Conservation (phyloP, 352 stramenopile species). For the Globisporangium cylindrosporum region DNA sequence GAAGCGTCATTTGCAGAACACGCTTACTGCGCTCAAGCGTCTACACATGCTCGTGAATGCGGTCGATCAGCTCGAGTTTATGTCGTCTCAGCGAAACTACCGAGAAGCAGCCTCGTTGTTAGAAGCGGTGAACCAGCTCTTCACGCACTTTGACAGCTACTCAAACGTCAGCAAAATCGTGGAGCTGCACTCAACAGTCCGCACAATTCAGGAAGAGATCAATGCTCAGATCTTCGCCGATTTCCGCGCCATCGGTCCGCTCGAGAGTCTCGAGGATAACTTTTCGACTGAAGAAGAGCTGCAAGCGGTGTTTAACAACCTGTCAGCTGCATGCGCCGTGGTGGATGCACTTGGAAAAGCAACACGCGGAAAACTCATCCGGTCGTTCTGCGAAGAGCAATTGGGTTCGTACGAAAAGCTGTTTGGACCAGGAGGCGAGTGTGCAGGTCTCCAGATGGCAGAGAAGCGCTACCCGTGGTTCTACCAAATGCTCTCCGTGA, state of each 20-base stretch:
- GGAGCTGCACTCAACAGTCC: constrained; percentile 90
- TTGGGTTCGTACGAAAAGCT: constrained; percentile 57
- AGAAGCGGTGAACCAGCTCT: constrained; percentile 94
- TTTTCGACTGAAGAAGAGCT: constrained; percentile 66
- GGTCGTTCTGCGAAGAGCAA: constrained; percentile 70
- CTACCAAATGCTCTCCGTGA: constrained; percentile 64
- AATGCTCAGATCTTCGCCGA: constrained; percentile 87
- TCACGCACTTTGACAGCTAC: constrained; percentile 97
- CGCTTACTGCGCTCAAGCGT: constrained; percentile 94
- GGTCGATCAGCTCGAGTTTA: constrained; percentile 90
- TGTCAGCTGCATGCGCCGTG: constrained; percentile 61
- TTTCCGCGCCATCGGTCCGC: constrained; percentile 81
- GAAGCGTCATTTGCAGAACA: constrained; percentile 95
- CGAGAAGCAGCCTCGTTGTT: constrained; percentile 94
- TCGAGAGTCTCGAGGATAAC: constrained; percentile 73
- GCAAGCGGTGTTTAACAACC: constrained; percentile 62
- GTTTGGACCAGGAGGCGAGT: constrained; percentile 61
- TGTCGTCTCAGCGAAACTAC: constrained; percentile 89
- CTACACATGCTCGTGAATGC: constrained; percentile 98
- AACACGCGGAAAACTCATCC: constrained; percentile 67
- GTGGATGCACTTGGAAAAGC: constrained; percentile 70
- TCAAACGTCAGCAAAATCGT: constrained; percentile 91
- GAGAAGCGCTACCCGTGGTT: constrained; percentile 82
- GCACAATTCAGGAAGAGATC: constrained; percentile 87
- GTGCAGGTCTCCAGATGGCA: constrained; percentile 48